These are phyloP conservation scores for Kalmanozyma brasiliensis DNA, from an alignment of 1,284 basidiomycete genomes.

Conservation along the genomic window DNA sequence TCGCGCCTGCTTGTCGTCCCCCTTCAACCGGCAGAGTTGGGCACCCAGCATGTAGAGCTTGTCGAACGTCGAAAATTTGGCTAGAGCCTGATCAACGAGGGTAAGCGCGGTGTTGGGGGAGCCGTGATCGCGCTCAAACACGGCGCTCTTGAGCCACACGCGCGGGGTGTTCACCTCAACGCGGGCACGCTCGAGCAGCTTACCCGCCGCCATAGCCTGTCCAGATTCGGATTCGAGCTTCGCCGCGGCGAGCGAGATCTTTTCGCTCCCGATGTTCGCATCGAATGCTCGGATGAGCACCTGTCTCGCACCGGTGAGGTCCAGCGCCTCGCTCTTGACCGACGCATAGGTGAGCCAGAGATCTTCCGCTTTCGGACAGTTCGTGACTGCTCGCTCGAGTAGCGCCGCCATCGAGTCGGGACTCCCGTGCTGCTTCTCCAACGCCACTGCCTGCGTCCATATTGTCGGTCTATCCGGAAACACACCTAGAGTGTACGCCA, in stretches of 20 bases:
- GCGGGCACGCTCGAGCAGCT: constrained; percentile 86
- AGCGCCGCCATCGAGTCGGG: constrained; percentile 83
- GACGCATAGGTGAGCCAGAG: constrained; percentile 98
- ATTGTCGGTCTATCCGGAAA: constrained; percentile 84
- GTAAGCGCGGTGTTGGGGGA: constrained; percentile 78
- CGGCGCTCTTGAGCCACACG: constrained; percentile 98
- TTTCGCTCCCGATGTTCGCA: constrained; percentile 94
- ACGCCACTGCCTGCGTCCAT: constrained; percentile 89
- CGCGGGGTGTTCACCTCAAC: constrained; percentile 88
- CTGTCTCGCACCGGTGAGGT: constrained; percentile 85
- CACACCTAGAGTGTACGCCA: constrained; percentile 89
- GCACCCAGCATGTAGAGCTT: constrained; percentile 98
- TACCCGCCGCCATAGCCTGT: constrained; percentile 83
- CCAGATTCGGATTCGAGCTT: constrained; percentile 95
- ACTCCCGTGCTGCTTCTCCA: constrained; percentile 89
- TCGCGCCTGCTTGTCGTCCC: constrained; percentile 36
- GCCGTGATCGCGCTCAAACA: constrained; percentile 90
- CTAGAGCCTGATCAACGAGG: constrained; percentile 79
- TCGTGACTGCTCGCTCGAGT: constrained; percentile 82
- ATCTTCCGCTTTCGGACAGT: constrained; percentile 92
- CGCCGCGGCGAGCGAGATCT: constrained; percentile 95
- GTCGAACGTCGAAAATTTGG: constrained; percentile 84
- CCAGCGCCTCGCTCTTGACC: constrained; percentile 84
- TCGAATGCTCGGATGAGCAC: constrained; percentile 90
- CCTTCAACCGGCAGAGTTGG: constrained; percentile 76